phyloP scores from a whole-genome alignment of 805 yeast genomes.

The Starmera quercuum region DNA sequence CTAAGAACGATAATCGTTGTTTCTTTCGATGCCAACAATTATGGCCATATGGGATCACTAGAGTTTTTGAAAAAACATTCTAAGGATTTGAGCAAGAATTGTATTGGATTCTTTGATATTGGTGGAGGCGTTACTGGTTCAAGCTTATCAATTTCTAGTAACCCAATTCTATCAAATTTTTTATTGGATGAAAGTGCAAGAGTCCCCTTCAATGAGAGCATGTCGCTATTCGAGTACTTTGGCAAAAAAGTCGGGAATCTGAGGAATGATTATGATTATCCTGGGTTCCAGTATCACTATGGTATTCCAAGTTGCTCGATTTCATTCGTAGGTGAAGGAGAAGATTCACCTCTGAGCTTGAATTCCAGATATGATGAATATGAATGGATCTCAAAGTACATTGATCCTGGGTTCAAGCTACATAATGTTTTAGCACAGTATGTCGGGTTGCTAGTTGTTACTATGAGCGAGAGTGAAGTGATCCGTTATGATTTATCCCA shows the following conservation, averaged over 20 bases:
- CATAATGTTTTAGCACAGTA: conserved; percentile 56
- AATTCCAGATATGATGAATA: conserved; percentile 55
- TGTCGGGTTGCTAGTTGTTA: conserved; percentile 46
- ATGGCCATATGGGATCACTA: conserved; percentile 67
- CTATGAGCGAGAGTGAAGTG: conserved; percentile 51
- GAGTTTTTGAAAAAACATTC: conserved; percentile 65
- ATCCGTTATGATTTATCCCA: conserved; percentile 37
- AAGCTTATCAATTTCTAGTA: conserved; percentile 36
- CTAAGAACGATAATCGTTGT: conserved; percentile 60
- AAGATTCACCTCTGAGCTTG: conserved; percentile 35
- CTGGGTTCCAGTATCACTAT: conserved; percentile 55
- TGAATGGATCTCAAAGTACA: conserved; percentile 44
- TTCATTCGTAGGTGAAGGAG: conserved; percentile 29
- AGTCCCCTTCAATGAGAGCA: conserved; percentile 39
- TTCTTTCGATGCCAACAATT: conserved; percentile 80
- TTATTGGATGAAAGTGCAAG: conserved; percentile 37
- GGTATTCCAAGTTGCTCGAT: conserved; percentile 59
- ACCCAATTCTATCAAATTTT: conserved; percentile 47
- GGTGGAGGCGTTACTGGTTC: conserved; percentile 47
- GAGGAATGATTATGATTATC: conserved; percentile 47
- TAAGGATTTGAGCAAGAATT: conserved; percentile 35
- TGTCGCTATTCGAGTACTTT: conserved; percentile 32
- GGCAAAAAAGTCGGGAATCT: conserved; percentile 32
- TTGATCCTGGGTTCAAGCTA: conserved; percentile 43
- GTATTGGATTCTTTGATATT: conserved; percentile 46